Evolutionary conservation across 768 basidiomycete species (phyloP), one percentile per base, ranked within the genome.

Genomic region (Kwoniella europaea): DNA sequence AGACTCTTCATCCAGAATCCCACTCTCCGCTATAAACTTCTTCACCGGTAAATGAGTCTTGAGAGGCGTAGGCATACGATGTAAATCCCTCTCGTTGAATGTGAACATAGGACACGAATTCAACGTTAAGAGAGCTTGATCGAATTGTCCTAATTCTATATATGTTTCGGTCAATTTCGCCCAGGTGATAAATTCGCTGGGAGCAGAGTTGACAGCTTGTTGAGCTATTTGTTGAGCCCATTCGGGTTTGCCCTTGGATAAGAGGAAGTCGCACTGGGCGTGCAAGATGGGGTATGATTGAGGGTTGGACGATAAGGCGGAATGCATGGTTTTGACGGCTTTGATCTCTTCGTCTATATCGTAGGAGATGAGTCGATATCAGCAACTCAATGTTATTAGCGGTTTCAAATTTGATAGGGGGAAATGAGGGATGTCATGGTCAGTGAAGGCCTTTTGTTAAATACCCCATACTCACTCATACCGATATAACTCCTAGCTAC

Each of bases 41-140:
- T 91, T 91, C 81, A 92, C 89, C 1, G 97, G 97, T 0, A 97
- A 86, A 82, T 95, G 93, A 6, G 94, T 88, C 70, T 90, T 89
- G 1, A 90, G 86, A 18, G 94, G 90, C 1, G 91, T 86, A 10
- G 98, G 89, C 82, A 88, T 89, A 3, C 94, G 89, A 81, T 99
- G 97, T 2, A 90, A 87, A 82, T 99, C 97, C 22, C 95, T 90
- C 55, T 97, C 96, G 79, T 97, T 97, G 85, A 92, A 98, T 9
- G 97, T 98, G 85, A 99, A 99, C 97, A 99, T 98, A 2, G 96
- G 95, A 85, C 97, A 98, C n/a, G 95, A 98, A 81, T 98, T 98
- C 60, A 98, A 88, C 1, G 96, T 97, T 53, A 98, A 86, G 15
- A 98, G 86, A 0, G 94, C 76, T 65, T 91, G 90, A 78, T 97